phyloP scores from a whole-genome alignment of 306 rosid genomes.

The Cicer pinnatifidum region DNA sequence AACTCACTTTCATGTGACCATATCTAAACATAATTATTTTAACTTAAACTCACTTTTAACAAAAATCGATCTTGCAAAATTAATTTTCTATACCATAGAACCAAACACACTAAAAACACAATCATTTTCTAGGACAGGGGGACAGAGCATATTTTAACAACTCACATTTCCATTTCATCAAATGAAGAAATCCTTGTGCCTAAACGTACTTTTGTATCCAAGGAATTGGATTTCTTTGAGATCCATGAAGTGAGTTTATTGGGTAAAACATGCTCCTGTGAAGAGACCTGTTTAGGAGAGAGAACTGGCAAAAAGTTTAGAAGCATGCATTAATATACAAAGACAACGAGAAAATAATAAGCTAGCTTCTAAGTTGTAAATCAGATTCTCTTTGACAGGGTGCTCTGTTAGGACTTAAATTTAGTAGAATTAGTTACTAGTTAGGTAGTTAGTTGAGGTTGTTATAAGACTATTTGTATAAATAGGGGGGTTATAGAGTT shows the following conservation, averaged over 20 bases:
- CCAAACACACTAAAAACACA: background rate
- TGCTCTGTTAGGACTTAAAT: background rate
- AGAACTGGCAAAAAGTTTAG: constrained; percentile 79
- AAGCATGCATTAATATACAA: constrained; percentile 48
- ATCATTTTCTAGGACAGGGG: constrained; percentile 24
- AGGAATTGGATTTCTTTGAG: constrained; percentile 52
- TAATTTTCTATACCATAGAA: too few species aligned
- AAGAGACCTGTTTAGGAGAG: constrained; percentile 83
- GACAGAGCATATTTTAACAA: constrained; percentile 25
- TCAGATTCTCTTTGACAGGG: constrained; percentile 19
- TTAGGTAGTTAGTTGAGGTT: too few species aligned
- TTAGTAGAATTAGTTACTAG: too few species aligned
- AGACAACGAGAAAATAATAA: background rate
- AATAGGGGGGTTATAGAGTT: too few species aligned
- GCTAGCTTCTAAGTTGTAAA: constrained; percentile 20
- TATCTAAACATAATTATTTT: too few species aligned
- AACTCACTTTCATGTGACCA: too few species aligned
- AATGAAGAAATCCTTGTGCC: constrained; percentile 83
- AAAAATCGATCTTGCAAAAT: too few species aligned
- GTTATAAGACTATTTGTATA: too few species aligned
- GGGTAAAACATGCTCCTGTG: constrained; percentile 79
- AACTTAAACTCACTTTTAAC: too few species aligned
- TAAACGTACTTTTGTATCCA: constrained; percentile 56
- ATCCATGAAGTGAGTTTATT: constrained; percentile 55
- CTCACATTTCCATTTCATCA: constrained; percentile 73